Evolutionary conservation across 148 eudicot genomes (phyloP).

Genomic region (Fagopyrum homotropicum): DNA sequence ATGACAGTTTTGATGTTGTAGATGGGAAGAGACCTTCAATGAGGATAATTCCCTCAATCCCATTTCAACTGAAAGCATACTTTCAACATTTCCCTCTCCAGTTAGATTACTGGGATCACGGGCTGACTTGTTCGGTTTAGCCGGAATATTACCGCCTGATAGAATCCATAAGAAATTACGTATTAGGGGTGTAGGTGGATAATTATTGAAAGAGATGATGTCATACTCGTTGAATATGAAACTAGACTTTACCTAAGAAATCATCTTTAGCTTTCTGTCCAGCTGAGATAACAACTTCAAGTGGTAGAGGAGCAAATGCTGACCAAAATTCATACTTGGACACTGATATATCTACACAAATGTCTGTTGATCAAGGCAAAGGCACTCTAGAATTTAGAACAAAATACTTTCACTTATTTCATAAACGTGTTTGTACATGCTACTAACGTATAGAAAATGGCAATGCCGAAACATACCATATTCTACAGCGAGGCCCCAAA

Average conservation of each 20-base stretch:
- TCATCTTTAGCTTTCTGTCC: slow-evolving; percentile 97
- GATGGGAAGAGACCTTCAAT: slow-evolving; percentile 54
- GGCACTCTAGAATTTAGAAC: background rate
- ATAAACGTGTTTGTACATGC: background rate
- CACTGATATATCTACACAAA: slow-evolving; percentile 85
- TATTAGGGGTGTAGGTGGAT: background rate
- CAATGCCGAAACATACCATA: slow-evolving; percentile 41
- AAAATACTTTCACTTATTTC: background rate
- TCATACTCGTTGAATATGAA: slow-evolving; percentile 17
- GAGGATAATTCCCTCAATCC: slow-evolving; percentile 90
- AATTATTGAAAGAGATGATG: slow-evolving; percentile 2
- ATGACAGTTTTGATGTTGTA: background rate
- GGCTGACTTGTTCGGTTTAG: slow-evolving; percentile 45
- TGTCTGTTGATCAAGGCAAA: slow-evolving; percentile 37
- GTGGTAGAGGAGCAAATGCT: slow-evolving; percentile 91
- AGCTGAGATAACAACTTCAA: slow-evolving; percentile 93
- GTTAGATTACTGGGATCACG: slow-evolving; percentile 71
- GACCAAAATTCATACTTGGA: slow-evolving; percentile 93
- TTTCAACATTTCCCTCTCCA: slow-evolving; percentile 95
- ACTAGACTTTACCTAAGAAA: slow-evolving; percentile 47
- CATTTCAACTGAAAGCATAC: slow-evolving; percentile 98
- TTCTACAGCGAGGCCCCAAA: slow-evolving; percentile 89
- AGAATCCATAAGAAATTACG: background rate
- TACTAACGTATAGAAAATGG: background rate
- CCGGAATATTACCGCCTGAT: slow-evolving; percentile 47